These are phyloP conservation scores for Lanmaoa rubissima DNA, from an alignment of 768 basidiomycete genomes.

Conservation along the genomic window DNA sequence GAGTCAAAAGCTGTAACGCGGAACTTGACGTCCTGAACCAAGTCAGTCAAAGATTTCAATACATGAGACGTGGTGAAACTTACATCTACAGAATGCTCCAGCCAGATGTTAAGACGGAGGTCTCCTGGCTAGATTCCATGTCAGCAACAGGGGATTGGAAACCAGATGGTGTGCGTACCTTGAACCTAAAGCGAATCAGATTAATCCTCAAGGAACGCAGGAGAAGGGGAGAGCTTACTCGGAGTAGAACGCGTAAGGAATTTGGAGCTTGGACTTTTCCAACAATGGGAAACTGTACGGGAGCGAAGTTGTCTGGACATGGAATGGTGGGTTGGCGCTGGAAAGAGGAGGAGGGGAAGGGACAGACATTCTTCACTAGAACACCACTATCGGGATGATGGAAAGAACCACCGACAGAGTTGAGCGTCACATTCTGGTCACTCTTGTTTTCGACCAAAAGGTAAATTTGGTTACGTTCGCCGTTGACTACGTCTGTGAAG, in stretches of 20 bases:
- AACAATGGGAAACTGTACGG: conserved; percentile 53
- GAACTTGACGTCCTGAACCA: conserved; percentile 49
- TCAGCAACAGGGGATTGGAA: neutral
- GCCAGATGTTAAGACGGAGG: conserved; percentile 67
- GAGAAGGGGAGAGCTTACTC: conserved; percentile 52
- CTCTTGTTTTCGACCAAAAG: conserved; percentile 76
- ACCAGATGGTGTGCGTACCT: conserved; percentile 38
- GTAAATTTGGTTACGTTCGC: conserved; percentile 68
- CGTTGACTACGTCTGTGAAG: conserved; percentile 74
- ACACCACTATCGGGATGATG: conserved; percentile 59
- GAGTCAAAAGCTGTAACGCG: conserved; percentile 74
- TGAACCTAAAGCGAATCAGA: conserved; percentile 45
- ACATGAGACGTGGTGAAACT: conserved; percentile 15
- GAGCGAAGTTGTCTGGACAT: conserved; percentile 53
- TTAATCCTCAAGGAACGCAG: neutral
- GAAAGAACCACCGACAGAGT: conserved; percentile 65
- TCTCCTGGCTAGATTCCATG: conserved; percentile 60
- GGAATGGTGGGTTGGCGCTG: neutral
- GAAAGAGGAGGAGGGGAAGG: neutral
- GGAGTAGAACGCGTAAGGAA: conserved; percentile 77
- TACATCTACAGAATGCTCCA: conserved; percentile 70
- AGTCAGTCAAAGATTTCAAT: neutral
- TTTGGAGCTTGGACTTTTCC: conserved; percentile 54
- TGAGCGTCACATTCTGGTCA: conserved; percentile 65
- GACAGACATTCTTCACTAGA: conserved; percentile 72